Conservation (phyloP, 108 stramenopile genomes). For the Nitzschia putrida region DNA sequence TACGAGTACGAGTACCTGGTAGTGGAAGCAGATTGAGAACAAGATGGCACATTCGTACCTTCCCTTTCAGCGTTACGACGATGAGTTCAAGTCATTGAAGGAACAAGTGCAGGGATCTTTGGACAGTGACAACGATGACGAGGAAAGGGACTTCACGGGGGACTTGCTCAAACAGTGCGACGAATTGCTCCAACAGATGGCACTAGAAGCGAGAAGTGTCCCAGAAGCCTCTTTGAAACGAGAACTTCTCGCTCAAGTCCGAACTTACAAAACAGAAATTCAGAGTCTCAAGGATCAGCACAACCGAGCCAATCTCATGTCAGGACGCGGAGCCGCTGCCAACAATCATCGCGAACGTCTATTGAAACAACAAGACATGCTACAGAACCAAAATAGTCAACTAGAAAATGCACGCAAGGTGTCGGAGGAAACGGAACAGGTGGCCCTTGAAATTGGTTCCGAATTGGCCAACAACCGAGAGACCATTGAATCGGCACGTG, state of each 20-base stretch:
- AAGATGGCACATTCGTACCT: slow-evolving; percentile 33
- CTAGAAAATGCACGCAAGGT: slow-evolving; percentile 86
- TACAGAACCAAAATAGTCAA: slow-evolving; percentile 82
- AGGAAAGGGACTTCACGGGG: slow-evolving; percentile 42
- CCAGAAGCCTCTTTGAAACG: slow-evolving; percentile 66
- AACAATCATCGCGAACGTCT: slow-evolving; percentile 54
- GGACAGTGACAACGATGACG: slow-evolving; percentile 21
- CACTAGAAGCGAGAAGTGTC: slow-evolving; percentile 86
- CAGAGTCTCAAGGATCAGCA: slow-evolving; percentile 53
- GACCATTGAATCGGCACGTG: slow-evolving; percentile 85
- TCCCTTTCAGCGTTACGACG: slow-evolving; percentile 91
- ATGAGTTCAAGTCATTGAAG: slow-evolving; percentile 89
- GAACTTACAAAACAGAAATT: slow-evolving; percentile 48
- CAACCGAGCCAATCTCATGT: slow-evolving; percentile 40
- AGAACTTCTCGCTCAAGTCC: slow-evolving; percentile 72
- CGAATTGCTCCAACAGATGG: slow-evolving; percentile 95
- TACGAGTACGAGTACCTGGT: too few relatives aligned
- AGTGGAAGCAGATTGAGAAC: too few relatives aligned
- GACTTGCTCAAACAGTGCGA: slow-evolving; percentile 84
- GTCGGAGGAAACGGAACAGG: slow-evolving; percentile 94
- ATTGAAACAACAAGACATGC: slow-evolving; percentile 65
- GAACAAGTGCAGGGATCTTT: slow-evolving; percentile 68
- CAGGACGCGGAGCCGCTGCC: not conserved
- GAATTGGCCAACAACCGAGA: slow-evolving; percentile 92
- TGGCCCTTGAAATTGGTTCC: slow-evolving; percentile 91